Base-by-base conservation (phyloP, 768 basidiomycete genomes). In the Termitomyces sp. region DNA sequence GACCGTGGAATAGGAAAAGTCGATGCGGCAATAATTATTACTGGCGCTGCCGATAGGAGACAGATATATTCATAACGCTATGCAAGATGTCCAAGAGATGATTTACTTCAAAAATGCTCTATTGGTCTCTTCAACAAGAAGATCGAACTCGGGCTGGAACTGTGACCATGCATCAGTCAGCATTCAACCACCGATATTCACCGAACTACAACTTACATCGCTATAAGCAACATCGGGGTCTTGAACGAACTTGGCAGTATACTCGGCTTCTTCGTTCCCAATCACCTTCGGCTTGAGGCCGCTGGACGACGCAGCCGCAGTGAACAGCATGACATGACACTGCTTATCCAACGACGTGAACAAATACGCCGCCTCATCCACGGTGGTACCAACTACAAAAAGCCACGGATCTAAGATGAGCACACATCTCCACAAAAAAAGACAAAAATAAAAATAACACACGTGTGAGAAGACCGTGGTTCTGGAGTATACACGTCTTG, bases 261-360 rank as follows among this genome's bases (percentile, higher is more conserved):
- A 69, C 48, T 66, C 67, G 3, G 67, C 67, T 37, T 69, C 68
- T 35, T 63, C 63, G 16, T 62, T 56, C 1, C 57, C 60, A 47
- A 69, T 69, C 29, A 68, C 25, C 1, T 59, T 64, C 14, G 59
- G 64, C n/a, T 65, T 62, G 10, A 66, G 48, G 3, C 61, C 57
- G 41, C 53, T 65, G 7, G 66, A 70, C 3, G 74, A 72, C 4
- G 78, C 78, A 9, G 76, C 71, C 37, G 77, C 75, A 14, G 74
- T 75, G 53, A 80, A 65, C 6, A 82, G 69, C 61, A 78, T 77
- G 31, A 77, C 76, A 53, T 80, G 73, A 63, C 80, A 82, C 6
- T 73, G 69, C 44, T 73, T 72, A 61, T 82, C 80, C 45, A 78
- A 64, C 19, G 73, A 66, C 27, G 70, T 71, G 60, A 76, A 78